Evolutionary conservation across 2,329 filamentous ascomycete genomes (phyloP), one percentile per base, ranked within the genome.

Genomic region (Aureobasidium sp.): DNA sequence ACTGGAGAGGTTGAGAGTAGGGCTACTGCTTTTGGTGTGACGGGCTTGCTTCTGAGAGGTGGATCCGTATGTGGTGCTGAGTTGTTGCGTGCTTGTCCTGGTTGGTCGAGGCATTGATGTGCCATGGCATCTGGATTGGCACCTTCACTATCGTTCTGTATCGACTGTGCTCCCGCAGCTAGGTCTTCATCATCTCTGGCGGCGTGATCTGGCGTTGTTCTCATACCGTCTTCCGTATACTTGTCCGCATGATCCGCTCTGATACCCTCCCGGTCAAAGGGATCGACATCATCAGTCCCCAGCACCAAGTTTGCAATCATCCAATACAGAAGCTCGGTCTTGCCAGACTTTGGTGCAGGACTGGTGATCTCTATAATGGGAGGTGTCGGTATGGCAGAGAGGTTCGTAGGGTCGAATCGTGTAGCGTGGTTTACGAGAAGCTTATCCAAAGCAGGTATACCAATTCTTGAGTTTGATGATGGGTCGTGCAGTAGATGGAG

Each of bases 241-340:
- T 23, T 26, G 5, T 20, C 26, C 17, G 52, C 10, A 13, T 23
- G 23, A 2, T n/a, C 17, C n/a, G 20, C 17, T 23, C 9, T 4
- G 7, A n/a, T 20, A 20, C 17, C 20, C 10, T 8, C 15, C 2
- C 4, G 9, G 1, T 9, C 20, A 20, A 20, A 20, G 20, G 20
- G 20, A 20, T 7, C 12, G 42, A 15, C 36, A 12, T 1, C 17
- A n/a, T 8, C 26, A 34, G 8, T 12, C 26, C 27, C 52, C 6
- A 87, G 74, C 9, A 84, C 74, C 37, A 80, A 77, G 10, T 77
- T 68, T 2, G 80, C 77, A 32, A 77, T 77, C 44, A 87, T 71
- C 63, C 82, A 78, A 71, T 86, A 84, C 39, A 87, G 73, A 0
- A 87, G 69, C 39, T 83, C 79, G 0, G 84, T 82, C 71, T 85